Evolutionary conservation across 2,329 filamentous ascomycete genomes (phyloP), one percentile per base, ranked within the genome.

Genomic region (Graphium sp.): DNA sequence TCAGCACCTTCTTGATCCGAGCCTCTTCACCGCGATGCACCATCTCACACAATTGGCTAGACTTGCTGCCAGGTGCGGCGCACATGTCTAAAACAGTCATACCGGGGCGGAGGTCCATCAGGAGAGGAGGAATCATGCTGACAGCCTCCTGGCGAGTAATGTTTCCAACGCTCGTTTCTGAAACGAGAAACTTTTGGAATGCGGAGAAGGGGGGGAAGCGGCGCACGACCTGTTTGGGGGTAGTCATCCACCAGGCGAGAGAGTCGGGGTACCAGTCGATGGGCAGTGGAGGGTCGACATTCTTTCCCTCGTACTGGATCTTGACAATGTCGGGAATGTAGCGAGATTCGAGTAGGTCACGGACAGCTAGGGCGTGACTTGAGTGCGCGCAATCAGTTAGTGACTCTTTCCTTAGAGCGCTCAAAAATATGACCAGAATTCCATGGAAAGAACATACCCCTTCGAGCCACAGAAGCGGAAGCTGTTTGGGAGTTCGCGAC

Each of bases 111-210:
- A 95, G 65, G 44, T 95, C 85, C 62, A 98, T 79, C 42, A 95
- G 63, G 41, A 95, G 66, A 16, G 89, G 89, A 16, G 89, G 89
- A 37, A 98, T 95, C 89, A 98, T 98, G 59, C 83, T 93, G 45
- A 98, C 89, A 24, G 93, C 78, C 57, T 98, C 89, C 54, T 98
- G 89, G 43, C 89, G 74, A 53, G 81, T 93, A 44, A 98, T 95
- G 51, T 95, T 98, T 43, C 89, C 89, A 14, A 95, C 84, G 32
- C 80, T 84, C 4, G 89, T 94, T 62, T 98, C 89, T 29, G 87
- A 91, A 28, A 98, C 89, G 28, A 98, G 66, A 60, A 94, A 98
- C 50, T 91, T 92, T 52, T 98, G 89, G 56, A 98, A 95, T 17
- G 81, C 78, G 28, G 84, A 76, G 49, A 98, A 98, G 3, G 89